Evolutionary conservation across 768 basidiomycete genomes (phyloP), one percentile per base, ranked within the genome.

Genomic region (Mycena alexandri): DNA sequence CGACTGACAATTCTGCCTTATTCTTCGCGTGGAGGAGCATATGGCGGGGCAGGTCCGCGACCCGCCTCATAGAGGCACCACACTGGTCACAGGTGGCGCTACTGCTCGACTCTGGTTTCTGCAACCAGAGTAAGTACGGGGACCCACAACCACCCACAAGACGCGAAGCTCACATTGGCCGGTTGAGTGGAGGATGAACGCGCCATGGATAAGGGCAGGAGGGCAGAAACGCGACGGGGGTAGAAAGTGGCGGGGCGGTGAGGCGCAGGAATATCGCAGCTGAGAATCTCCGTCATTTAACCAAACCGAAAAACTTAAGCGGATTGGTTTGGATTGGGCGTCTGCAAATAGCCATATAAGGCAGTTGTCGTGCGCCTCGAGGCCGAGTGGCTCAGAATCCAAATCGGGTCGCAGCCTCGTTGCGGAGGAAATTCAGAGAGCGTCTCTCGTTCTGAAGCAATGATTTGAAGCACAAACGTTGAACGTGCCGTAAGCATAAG

Each of bases 1-100:
- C 17, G 25, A 60, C 61, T 48, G 3, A 68, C 67, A 63, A 58
- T 52, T 68, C 50, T 22, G 63, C 67, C 33, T 68, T 68, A 22
- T 67, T 58, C 41, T 51, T 44, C 10, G 61, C 67, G 36, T 68
- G 66, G 16, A 56, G 24, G 3, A 63, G 48, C 61, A 68, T 52
- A 25, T 68, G 67, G 5, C 67, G 67, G 33, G 61, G 56, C 11
- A 68, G 54, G 56, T 68, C 67, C 21, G 41, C 36, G 22, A 16
- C 34, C 17, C 66, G 66, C 43, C 43, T 62, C 29, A 67, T 38
- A 5, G 24, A 24, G 11, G 33, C 46, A 5, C 66, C 66, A 33
- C 66, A 67, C 2, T 48, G 44, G 19, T 52, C 47, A 25, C 67
- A 68, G 19, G 59, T 42, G 8, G 66, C 42, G 24, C 41, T 24